A percentile compares a stretch with the other conserved stretches of the same genome.
Conservation (phyloP, 202 grass and related monocot genomes). For the Setaria viridis region DNA sequence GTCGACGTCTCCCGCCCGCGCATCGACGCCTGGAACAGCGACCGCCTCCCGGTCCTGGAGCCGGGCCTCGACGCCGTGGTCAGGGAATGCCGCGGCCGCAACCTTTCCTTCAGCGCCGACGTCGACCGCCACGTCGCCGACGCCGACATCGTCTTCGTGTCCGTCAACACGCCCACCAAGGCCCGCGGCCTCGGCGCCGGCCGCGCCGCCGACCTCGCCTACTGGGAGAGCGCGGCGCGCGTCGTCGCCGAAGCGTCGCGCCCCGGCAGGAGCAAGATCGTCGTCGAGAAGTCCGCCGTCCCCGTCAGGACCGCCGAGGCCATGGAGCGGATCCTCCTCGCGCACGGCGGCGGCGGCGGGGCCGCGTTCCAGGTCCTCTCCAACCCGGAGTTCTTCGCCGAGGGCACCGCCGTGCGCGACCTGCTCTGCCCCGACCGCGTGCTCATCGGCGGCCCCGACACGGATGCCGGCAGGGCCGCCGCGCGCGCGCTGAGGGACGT, state of each 20-base stretch:
- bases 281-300: slow-evolving; percentile 72
- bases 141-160: slow-evolving; percentile 63
- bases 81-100: slow-evolving; percentile 51
- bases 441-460: slow-evolving; percentile 58
- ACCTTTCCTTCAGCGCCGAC: slow-evolving; percentile 67
- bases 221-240: slow-evolving; percentile 69
- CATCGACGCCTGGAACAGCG: slow-evolving; percentile 72
- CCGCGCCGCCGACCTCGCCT: slow-evolving; percentile 53
- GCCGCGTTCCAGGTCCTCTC: slow-evolving; percentile 57
- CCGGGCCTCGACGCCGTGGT: slow-evolving; percentile 60
- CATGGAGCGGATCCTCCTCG: slow-evolving; percentile 54
- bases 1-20: slow-evolving; percentile 52
- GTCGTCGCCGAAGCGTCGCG: slow-evolving; percentile 54
- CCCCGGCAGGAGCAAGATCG: slow-evolving; percentile 39
- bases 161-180: slow-evolving; percentile 70
- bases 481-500: slow-evolving; percentile 50
- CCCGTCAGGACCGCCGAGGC: slow-evolving; percentile 62
- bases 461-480: slow-evolving; percentile 34
- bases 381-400: slow-evolving; percentile 65
- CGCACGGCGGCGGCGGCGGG: not conserved
- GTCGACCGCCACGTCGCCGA: slow-evolving; percentile 55
- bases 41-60: slow-evolving; percentile 59
- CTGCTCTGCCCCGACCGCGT: slow-evolving; percentile 60
- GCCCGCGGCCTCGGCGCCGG: slow-evolving; percentile 58
- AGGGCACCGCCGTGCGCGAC: slow-evolving; percentile 60